Conservation (phyloP, 768 basidiomycete genomes). For the Hemileccinum rubropunctum region DNA sequence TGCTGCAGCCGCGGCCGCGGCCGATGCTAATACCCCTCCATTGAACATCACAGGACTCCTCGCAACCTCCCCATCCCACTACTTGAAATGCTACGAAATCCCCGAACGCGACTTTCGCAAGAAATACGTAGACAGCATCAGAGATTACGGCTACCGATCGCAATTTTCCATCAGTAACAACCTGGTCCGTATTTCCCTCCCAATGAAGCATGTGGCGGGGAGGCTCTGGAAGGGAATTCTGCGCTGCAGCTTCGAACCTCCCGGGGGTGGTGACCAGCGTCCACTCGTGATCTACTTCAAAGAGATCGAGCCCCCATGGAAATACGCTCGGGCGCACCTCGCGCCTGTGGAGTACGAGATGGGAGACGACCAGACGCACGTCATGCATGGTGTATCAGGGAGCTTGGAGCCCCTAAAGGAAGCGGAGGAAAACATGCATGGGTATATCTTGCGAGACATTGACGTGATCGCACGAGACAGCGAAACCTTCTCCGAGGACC, state of each 20-base stretch:
- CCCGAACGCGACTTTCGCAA: slow-evolving; percentile 17
- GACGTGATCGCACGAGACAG: slow-evolving; percentile 5
- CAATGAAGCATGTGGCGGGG: slow-evolving; percentile 14
- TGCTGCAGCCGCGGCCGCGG: neutral
- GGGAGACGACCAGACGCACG: neutral
- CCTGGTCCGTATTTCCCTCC: slow-evolving; percentile 18
- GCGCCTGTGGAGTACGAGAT: neutral
- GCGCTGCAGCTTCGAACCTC: slow-evolving; percentile 22
- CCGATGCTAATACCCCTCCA: neutral
- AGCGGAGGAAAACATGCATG: slow-evolving; percentile 7
- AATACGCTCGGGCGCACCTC: slow-evolving; percentile 16
- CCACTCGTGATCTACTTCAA: slow-evolving; percentile 26
- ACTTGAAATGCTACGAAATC: slow-evolving; percentile 20
- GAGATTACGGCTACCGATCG: slow-evolving; percentile 8
- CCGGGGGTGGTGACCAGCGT: slow-evolving; percentile 8
- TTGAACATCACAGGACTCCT: slow-evolving; percentile 22
- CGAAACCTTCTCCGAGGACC: neutral
- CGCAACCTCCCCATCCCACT: slow-evolving; percentile 22
- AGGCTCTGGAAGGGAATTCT: slow-evolving; percentile 22
- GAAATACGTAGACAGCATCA: slow-evolving; percentile 16
- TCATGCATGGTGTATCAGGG: slow-evolving; percentile 5
- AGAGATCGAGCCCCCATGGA: slow-evolving; percentile 4
- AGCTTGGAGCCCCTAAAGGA: slow-evolving; percentile 21
- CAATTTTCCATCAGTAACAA: slow-evolving; percentile 21
- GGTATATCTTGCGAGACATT: slow-evolving; percentile 12